Evolutionary conservation across 768 basidiomycete species (phyloP), one percentile per base, ranked within the genome.

Genomic region (Pisolithus sp.): DNA sequence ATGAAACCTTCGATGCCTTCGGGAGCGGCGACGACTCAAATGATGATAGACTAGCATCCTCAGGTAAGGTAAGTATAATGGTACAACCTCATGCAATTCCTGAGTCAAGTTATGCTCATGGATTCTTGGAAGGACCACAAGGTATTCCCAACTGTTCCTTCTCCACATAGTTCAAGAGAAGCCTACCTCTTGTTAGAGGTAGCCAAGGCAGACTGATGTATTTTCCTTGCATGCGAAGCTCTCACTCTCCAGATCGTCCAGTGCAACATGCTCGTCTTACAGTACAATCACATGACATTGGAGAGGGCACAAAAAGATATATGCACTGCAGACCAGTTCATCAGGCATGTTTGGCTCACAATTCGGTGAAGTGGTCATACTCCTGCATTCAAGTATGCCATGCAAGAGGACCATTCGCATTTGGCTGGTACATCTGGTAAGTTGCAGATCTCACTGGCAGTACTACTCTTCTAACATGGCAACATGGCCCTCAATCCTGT

Each of bases 221-320:
- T 51, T 15, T 21, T 17, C 28, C 50, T 21, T 15, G 44, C 34
- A 10, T 23, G 7, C 17, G 17, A 42, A 44, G 23, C 18, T 15
- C 50, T 51, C 36, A 37, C 31, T 15, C 34, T 45, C 24, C 18
- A 51, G 26, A 45, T 51, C 6, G 23, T 51, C 37, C 42, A 51
- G 34, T 20, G 8, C 43, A 51, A 51, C 21, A 45, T 36, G 9
- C n/a, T 51, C 34, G 17, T 26, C 20, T 26, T 51, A 15, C 43
- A 51, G 42, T 37, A 34, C 50, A 51, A 51, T 26, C 18, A n/a
- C 18, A 18, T 51, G 21, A 43, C 9, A 7, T 37, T 51, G 17
- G 50, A 51, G 23, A 51, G 26, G 13, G 50, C 31, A 18, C 50
- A 51, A 44, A 21, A 51, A 12, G 28, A 51, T 21, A 31, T 51